Evolutionary conservation across 306 rosid species (phyloP).

Genomic region (Potentilla sterilis): DNA sequence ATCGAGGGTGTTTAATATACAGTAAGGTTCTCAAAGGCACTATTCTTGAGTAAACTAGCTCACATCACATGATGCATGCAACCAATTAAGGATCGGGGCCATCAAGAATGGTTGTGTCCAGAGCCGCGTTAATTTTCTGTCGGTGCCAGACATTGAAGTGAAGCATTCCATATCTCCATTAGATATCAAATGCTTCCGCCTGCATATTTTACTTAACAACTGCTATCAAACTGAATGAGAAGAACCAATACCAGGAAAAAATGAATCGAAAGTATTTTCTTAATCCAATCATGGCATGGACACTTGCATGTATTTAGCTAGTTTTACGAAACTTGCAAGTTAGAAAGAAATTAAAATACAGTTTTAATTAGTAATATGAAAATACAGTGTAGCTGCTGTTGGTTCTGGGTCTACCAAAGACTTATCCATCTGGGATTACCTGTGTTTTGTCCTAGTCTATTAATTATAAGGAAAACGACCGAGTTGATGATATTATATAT

Average conservation of each 20-base stretch:
- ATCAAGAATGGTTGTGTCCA: conserved; percentile 1
- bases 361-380: background rate
- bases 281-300: background rate
- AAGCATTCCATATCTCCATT: background rate
- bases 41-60: background rate
- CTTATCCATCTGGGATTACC: conserved; percentile 1
- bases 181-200: background rate
- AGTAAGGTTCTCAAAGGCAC: background rate
- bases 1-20: background rate
- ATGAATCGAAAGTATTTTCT: background rate
- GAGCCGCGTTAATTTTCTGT: conserved; percentile 1
- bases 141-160: background rate
- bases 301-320: background rate
- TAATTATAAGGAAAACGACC: background rate
- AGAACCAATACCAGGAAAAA: background rate
- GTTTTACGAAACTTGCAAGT: background rate
- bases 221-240: background rate
- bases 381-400: background rate
- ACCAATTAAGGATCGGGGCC: conserved; percentile 14
- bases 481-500: background rate
- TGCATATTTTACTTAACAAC: background rate
- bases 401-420: conserved; percentile 10
- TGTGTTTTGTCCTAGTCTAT: conserved; percentile 7
- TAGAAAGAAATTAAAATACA: background rate
- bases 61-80: background rate